phyloP scores from a whole-genome alignment of 2,329 filamentous ascomycete species.

The Botrytis pseudocinerea region DNA sequence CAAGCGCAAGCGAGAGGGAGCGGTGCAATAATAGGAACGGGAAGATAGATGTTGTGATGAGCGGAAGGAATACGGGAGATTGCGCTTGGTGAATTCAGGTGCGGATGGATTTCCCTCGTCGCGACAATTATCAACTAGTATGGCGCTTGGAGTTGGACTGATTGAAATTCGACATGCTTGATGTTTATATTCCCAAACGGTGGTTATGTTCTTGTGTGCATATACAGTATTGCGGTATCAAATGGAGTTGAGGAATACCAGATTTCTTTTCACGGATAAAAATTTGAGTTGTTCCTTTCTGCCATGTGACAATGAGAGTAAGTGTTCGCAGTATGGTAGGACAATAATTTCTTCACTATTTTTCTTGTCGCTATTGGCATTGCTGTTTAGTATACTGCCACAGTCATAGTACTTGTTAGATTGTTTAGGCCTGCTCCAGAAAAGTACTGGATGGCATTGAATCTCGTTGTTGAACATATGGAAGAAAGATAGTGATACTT shows the following conservation, averaged over 20 bases:
- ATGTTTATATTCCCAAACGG: neutral
- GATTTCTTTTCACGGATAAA: neutral
- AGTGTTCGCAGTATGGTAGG: neutral
- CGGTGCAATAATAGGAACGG: neutral
- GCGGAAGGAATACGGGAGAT: conserved; percentile 2
- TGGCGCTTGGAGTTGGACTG: conserved; percentile 17
- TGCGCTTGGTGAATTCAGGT: neutral
- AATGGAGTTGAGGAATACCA: conserved; percentile 16
- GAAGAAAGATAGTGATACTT: neutral
- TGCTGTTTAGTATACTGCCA: neutral
- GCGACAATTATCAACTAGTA: neutral
- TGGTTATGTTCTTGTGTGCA: conserved; percentile 7
- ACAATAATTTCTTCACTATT: neutral
- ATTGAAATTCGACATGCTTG: neutral
- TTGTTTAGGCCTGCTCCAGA: neutral
- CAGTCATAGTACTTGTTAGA: neutral
- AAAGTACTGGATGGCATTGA: neutral
- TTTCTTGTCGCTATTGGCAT: neutral
- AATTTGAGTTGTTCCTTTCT: neutral
- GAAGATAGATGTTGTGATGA: neutral
- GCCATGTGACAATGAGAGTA: neutral
- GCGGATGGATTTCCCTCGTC: neutral
- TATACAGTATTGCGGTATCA: neutral
- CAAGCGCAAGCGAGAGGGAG: conserved; percentile 14
- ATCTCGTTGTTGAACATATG: neutral